Evolutionary conservation across 2,329 filamentous ascomycete species (phyloP).

Genomic region (Laburnicola sp.): DNA sequence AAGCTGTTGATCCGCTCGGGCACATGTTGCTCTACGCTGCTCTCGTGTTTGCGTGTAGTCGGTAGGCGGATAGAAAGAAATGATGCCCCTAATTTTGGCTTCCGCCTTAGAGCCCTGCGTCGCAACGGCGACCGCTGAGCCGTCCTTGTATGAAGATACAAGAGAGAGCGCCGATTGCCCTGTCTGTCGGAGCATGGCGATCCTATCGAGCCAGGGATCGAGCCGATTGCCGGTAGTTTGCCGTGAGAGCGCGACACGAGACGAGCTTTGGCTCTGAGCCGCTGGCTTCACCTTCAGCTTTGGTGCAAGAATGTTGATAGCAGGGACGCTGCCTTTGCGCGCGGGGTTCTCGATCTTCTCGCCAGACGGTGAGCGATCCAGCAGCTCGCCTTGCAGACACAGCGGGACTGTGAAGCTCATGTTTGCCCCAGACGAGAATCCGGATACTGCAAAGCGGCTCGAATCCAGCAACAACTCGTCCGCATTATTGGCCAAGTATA

Average conservation of each 20-base stretch:
- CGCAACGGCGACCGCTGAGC: slow-evolving; percentile 35
- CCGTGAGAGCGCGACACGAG: slow-evolving; percentile 36
- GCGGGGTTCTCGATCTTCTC: slow-evolving; percentile 30
- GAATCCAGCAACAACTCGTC: slow-evolving; percentile 60
- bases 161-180: slow-evolving; percentile 41
- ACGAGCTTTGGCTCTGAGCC: slow-evolving; percentile 37
- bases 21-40: slow-evolving; percentile 59
- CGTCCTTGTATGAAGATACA: slow-evolving; percentile 43
- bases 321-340: slow-evolving; percentile 32
- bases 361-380: slow-evolving; percentile 36
- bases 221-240: slow-evolving; percentile 24
- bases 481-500: slow-evolving; percentile 61
- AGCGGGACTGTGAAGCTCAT: slow-evolving; percentile 65
- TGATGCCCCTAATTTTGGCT: slow-evolving; percentile 56
- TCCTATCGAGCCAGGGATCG: slow-evolving; percentile 30
- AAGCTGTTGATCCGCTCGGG: slow-evolving; percentile 57
- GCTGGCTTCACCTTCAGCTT: slow-evolving; percentile 16
- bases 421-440: slow-evolving; percentile 67
- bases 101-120: slow-evolving; percentile 45
- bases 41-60: slow-evolving; percentile 65
- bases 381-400: slow-evolving; percentile 56
- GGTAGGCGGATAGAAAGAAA: slow-evolving; percentile 65
- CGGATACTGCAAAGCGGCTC: slow-evolving; percentile 60
- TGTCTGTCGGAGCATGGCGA: slow-evolving; percentile 40
- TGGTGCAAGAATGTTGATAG: slow-evolving; percentile 20